These are phyloP conservation scores for Zasmidium angulare DNA, from an alignment of 2,329 filamentous ascomycete genomes.

Conservation along the genomic window DNA sequence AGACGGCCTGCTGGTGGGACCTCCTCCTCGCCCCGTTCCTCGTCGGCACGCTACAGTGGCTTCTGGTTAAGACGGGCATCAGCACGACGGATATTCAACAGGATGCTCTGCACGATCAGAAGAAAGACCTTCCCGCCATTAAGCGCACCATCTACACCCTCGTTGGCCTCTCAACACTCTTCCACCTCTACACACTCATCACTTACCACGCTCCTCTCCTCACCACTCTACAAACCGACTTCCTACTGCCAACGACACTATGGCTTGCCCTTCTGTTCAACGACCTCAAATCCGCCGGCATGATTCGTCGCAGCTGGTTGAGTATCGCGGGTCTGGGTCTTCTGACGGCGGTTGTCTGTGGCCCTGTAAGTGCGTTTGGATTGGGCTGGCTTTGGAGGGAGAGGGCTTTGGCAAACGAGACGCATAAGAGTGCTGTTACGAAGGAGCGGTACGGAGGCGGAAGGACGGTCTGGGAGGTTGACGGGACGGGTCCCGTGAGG, in stretches of 20 bases:
- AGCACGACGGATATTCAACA: constrained; percentile 22
- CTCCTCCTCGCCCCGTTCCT: constrained; percentile 18
- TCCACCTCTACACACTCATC: too few species aligned
- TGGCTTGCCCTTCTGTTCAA: constrained; percentile 36
- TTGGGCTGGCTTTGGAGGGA: constrained; percentile 39
- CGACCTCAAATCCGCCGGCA: constrained; percentile 37
- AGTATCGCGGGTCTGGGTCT: constrained; percentile 23
- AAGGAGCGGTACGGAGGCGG: constrained; percentile 12
- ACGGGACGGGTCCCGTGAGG: neutral
- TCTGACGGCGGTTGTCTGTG: constrained; percentile 22
- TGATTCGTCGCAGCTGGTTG: constrained; percentile 27
- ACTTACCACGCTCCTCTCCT: constrained; percentile 14
- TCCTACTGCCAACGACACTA: constrained; percentile 10
- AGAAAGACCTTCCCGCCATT: constrained; percentile 19
- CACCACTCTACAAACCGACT: neutral
- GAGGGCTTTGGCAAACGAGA: constrained; percentile 34
- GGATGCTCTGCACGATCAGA: constrained; percentile 15
- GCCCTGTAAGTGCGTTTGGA: constrained; percentile 34
- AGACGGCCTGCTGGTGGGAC: neutral
- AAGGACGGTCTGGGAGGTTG: constrained; percentile 13
- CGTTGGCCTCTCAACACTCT: constrained; percentile 3
- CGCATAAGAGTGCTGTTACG: constrained; percentile 19
- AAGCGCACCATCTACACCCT: constrained; percentile 10
- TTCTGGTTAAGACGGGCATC: constrained; percentile 20
- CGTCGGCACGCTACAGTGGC: constrained; percentile 19